These are phyloP conservation scores for Cinchona pubescens DNA, from an alignment of 257 asterid species.

Conservation along the genomic window DNA sequence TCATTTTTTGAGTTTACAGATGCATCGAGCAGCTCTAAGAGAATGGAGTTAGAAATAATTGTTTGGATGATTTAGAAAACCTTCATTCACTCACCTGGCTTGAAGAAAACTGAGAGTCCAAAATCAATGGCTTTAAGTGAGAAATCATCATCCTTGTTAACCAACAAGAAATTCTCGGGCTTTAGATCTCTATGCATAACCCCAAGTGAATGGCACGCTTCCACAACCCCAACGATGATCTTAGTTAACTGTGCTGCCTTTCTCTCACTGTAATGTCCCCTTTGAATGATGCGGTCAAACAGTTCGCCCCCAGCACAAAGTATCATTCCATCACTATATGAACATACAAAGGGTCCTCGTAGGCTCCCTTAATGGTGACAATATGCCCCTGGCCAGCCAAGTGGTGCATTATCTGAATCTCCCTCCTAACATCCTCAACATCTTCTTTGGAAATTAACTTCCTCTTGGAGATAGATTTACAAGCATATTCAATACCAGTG, in stretches of 20 bases:
- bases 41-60: background rate
- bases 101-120: constrained; percentile 95
- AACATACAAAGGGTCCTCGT: constrained; percentile 75
- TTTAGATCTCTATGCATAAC: constrained; percentile 95
- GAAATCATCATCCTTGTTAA: constrained; percentile 85
- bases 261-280: constrained; percentile 88
- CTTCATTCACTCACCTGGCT: constrained; percentile 56
- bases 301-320: constrained; percentile 88
- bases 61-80: background rate
- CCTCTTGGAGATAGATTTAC: constrained; percentile 88
- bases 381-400: constrained; percentile 84
- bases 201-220: constrained; percentile 94
- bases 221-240: constrained; percentile 88
- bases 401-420: constrained; percentile 96
- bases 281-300: constrained; percentile 84
- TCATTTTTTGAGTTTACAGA: background rate
- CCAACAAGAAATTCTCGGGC: constrained; percentile 89
- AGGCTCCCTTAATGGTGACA: constrained; percentile 87
- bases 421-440: constrained; percentile 88
- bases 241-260: constrained; percentile 86
- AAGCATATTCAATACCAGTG: constrained; percentile 63
- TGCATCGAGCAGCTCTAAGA: background rate
- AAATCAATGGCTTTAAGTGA: constrained; percentile 93
- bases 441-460: constrained; percentile 82
- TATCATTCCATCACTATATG: constrained; percentile 98